phyloP scores from a whole-genome alignment of 2,329 filamentous ascomycete species.

The Colletotrichum sp. region DNA sequence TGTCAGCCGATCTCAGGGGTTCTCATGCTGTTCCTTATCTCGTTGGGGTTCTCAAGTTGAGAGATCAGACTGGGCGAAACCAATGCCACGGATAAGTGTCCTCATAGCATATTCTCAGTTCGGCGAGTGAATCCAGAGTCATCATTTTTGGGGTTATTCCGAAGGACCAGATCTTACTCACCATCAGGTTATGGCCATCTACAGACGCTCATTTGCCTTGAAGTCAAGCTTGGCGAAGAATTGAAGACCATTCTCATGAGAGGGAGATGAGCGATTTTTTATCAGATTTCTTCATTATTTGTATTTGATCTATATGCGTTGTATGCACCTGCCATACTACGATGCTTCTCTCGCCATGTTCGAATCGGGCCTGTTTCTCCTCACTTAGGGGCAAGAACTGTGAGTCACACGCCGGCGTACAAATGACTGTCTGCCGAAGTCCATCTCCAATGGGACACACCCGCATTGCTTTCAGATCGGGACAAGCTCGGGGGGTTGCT shows the following conservation, averaged over 20 bases:
- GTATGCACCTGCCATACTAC: background rate
- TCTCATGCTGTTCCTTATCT: background rate
- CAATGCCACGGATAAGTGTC: background rate
- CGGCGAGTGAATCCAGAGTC: conserved; percentile 10
- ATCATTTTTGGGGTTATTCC: background rate
- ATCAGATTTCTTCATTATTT: background rate
- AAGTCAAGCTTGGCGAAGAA: background rate
- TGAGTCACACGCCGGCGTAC: background rate
- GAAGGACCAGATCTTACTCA: background rate
- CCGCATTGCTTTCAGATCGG: background rate
- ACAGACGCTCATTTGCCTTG: background rate
- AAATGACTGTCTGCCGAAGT: background rate
- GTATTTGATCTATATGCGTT: background rate
- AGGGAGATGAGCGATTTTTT: background rate
- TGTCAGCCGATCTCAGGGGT: background rate
- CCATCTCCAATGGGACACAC: background rate
- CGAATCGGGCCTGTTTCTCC: background rate
- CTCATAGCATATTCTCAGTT: background rate
- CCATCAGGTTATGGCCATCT: background rate
- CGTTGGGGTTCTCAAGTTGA: background rate
- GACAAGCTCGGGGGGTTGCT: background rate
- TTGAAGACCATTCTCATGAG: background rate
- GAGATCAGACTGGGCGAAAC: conserved; percentile 12
- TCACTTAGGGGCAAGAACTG: background rate
- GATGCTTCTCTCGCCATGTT: background rate